These are phyloP conservation scores for Cladosporium sp. DNA, from an alignment of 2,329 filamentous ascomycete genomes.

Conservation along the genomic window DNA sequence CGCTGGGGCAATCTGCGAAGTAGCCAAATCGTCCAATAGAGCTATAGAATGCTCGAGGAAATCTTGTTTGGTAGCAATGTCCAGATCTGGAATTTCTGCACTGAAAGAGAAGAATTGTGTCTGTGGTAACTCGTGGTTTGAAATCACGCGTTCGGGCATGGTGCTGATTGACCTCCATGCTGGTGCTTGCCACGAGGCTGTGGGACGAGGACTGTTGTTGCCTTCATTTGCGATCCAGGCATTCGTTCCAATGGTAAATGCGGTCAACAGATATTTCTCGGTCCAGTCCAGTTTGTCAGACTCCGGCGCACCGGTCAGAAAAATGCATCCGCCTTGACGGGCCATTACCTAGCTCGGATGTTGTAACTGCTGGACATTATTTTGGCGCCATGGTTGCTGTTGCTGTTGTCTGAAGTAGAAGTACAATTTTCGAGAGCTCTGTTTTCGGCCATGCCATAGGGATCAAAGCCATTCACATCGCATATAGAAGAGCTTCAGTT, in stretches of 20 bases:
- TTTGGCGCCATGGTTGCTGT: not conserved
- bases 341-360: not conserved
- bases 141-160: not conserved
- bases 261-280: slow-evolving; percentile 38
- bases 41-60: slow-evolving; percentile 78
- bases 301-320: slow-evolving; percentile 61
- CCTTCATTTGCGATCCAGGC: too few species aligned
- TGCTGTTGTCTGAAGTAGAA: too few species aligned
- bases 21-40: slow-evolving; percentile 61
- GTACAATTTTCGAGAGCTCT: too few species aligned
- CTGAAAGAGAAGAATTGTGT: slow-evolving; percentile 29
- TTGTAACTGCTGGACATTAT: not conserved
- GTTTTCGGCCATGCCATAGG: too few species aligned
- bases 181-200: slow-evolving; percentile 16
- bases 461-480: too few species aligned
- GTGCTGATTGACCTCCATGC: slow-evolving; percentile 25
- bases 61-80: slow-evolving; percentile 37
- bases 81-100: slow-evolving; percentile 8
- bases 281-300: slow-evolving; percentile 53
- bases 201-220: slow-evolving; percentile 31
- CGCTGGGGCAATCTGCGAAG: slow-evolving; percentile 51
- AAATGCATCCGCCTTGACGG: slow-evolving; percentile 31
- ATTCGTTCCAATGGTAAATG: not conserved
- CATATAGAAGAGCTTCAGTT: too few species aligned
- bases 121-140: not conserved